Base-by-base conservation (phyloP, 2,329 filamentous ascomycete species). In the Sclerotinia spermophila region DNA sequence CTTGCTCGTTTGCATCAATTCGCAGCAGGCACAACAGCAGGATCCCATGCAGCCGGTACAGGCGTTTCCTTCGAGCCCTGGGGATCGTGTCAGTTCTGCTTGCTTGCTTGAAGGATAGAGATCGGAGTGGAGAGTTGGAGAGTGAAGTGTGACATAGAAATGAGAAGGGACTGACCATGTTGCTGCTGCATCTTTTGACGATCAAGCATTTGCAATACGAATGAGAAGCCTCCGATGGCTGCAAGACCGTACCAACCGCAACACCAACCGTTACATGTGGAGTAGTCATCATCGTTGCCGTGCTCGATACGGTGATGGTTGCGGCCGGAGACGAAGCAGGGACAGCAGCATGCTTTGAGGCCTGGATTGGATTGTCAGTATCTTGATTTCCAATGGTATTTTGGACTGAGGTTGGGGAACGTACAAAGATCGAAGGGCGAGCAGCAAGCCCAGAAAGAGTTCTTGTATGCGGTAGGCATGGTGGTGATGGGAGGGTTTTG, bases 1-100 rank as follows among this genome's bases (percentile, higher is more conserved):
- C 53, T 71, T 71, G 59, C 67, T 70, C 15, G 67, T 70, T 19
- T 71, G 70, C 45, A 71, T 70, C 33, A 71, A 64, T 59, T 71
- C 70, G 21, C 70, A 71, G 53, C 70, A 71, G 10, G 67, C 7
- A 33, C 70, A 71, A 19, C 70, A 71, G 13, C 13, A 61, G 8
- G 67, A 64, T 5, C 7, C 51, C 48, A 69, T 51, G 51, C 67
- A 71, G 4, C 11, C 19, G 21, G 21, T 40, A 45, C 67, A 70
- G n/a, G 8, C 30, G 30, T 55, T 53, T 33, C 70, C 70, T 33
- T 65, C 30, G 33, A 70, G 70, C 5, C 51, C 70, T 71, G 24
- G 45, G 19, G 10, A 2, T 10, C 35, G 5, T 33, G 45, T 61
- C 45, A 69, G n/a, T 27, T 15, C 24, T 44, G 17, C 33, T 13